Evolutionary conservation across 2,329 filamentous ascomycete species (phyloP), one percentile per base, ranked within the genome.

Genomic region (Trichoderma arundinaceum): DNA sequence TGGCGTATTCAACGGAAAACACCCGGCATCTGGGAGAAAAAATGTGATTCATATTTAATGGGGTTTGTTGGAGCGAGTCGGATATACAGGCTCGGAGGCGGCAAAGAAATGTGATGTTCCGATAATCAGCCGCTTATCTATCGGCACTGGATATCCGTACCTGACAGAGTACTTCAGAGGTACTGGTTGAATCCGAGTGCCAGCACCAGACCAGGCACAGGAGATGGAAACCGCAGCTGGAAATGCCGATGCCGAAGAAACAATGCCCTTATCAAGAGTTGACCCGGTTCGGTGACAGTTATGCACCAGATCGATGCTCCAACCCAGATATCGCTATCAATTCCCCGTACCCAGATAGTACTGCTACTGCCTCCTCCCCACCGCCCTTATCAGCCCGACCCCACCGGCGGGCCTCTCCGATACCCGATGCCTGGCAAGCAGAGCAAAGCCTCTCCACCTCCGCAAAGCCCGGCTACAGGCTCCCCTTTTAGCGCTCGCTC

Each of bases 371-470:
- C n/a, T 3, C 38, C 12, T 3, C 35, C 22, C 52, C 22, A 35
- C 52, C n/a, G 52, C 19, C 38, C 44, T 51, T 60, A 60, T 60
- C 44, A 60, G 44, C 33, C 4, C 15, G 35, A 43, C 22, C 35
- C 57, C 46, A 48, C 54, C 35, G 32, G 33, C 57, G 60, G 60
- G 22, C 48, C 60, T 63, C 60, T 63, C 60, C 60, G 60, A 63
- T 46, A 28, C 60, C 60, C 60, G 60, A 63, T 43, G 19, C 35
- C 44, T 44, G 7, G 46, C 22, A 7, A 22, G 28, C 46, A 38
- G 1, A 28, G 22, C 22, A 28, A 28, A 28, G 33, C 44, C 13
- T 33, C 59, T 51, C 57, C 57, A 49, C 57, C 35, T 41, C 58
- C 48, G 19, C 53, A 57, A 13, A 44, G 39, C 54, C 54, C 38